phyloP scores from a whole-genome alignment of 176 grass and related monocot species.

The Aegilops longissima region DNA sequence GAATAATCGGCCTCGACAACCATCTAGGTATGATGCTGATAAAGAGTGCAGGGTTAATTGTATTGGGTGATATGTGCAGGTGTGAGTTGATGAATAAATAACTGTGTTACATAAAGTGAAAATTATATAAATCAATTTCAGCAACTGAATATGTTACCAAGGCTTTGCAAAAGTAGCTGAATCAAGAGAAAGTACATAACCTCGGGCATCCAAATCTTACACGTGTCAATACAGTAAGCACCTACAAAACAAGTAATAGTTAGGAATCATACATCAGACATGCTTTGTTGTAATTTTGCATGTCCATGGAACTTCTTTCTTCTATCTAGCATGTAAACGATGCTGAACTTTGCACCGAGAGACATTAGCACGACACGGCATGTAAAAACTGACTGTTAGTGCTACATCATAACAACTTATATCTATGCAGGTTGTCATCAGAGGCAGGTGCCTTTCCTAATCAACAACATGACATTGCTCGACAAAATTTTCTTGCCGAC shows the following conservation, averaged over 20 bases:
- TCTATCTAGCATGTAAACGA: slow-evolving; percentile 3
- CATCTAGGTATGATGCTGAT: slow-evolving; percentile 48
- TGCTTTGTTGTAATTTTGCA: not conserved
- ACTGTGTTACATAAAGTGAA: not conserved
- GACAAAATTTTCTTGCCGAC: slow-evolving; percentile 37
- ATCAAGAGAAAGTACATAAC: not conserved
- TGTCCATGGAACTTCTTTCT: slow-evolving; percentile 1
- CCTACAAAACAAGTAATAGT: not conserved
- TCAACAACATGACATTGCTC: slow-evolving; percentile 52
- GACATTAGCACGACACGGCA: not conserved
- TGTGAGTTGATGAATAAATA: not conserved
- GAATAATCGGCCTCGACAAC: slow-evolving; percentile 52
- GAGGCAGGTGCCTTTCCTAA: slow-evolving; percentile 41
- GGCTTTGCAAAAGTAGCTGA: not conserved
- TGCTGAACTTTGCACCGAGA: not conserved
- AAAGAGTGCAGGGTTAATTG: not conserved
- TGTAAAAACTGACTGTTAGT: not conserved
- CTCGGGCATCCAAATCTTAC: not conserved
- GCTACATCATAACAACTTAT: not conserved
- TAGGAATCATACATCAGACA: not conserved
- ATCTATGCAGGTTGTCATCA: slow-evolving; percentile 57
- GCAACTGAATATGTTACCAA: not conserved
- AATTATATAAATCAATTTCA: not conserved
- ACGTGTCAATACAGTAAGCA: not conserved
- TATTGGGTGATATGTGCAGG: not conserved